Evolutionary conservation across 306 rosid species (phyloP).

Genomic region (Vigna nakashimae): DNA sequence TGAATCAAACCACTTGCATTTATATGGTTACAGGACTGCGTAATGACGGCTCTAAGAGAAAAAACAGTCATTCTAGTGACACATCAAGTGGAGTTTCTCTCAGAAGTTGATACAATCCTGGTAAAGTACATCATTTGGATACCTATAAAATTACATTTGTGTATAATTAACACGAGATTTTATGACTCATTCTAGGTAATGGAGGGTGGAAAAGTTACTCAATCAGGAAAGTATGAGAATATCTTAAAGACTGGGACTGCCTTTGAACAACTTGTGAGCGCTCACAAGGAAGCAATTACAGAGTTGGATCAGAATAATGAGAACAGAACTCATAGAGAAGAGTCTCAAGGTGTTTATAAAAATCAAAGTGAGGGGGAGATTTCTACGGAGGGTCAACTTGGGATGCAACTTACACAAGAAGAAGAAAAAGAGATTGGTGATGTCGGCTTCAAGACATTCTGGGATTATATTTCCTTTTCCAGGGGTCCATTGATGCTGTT

Average conservation of each 20-base stretch:
- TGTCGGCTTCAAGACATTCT: conserved; percentile 73
- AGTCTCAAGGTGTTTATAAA: conserved; percentile 40
- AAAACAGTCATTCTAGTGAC: conserved; percentile 85
- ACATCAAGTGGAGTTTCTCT: conserved; percentile 87
- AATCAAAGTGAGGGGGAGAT: conserved; percentile 48
- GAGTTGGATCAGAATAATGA: conserved; percentile 46
- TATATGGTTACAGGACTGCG: conserved; percentile 67
- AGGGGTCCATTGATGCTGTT: conserved; percentile 51
- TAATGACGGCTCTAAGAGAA: conserved; percentile 61
- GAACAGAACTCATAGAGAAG: conserved; percentile 42
- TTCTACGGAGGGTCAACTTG: conserved; percentile 44
- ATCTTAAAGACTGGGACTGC: conserved; percentile 69
- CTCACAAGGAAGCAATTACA: conserved; percentile 65
- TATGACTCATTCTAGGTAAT: conserved; percentile 62
- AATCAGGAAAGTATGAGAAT: conserved; percentile 75
- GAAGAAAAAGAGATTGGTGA: conserved; percentile 78
- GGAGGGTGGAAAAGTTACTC: conserved; percentile 61
- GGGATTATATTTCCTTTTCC: conserved; percentile 64
- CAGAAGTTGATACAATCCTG: conserved; percentile 70
- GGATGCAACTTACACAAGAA: conserved; percentile 70
- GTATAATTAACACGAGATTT: background rate
- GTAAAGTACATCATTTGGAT: conserved; percentile 42
- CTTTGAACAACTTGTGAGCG: conserved; percentile 82
- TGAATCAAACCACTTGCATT: conserved; percentile 29
- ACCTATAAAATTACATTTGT: background rate